Conservation (phyloP, 2,329 filamentous ascomycete species). For the Mycocentrospora acerina region DNA sequence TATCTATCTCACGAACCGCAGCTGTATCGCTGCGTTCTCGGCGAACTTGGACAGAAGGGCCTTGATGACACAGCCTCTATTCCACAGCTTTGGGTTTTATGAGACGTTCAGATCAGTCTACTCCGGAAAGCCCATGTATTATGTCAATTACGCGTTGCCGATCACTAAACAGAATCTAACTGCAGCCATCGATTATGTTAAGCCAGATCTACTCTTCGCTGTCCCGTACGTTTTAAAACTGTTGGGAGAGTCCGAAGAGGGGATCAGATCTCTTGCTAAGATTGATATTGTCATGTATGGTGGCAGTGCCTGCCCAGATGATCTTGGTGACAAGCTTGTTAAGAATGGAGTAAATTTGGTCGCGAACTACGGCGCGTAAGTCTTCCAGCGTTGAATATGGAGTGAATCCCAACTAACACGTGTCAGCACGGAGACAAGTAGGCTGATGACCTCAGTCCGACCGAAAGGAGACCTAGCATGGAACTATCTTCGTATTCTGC, state of each 20-base stretch:
- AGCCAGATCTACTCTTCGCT: conserved; percentile 58
- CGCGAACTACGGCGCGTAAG: conserved; percentile 59
- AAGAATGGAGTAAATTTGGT: conserved; percentile 57
- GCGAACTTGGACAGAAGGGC: conserved; percentile 20
- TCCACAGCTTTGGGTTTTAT: conserved; percentile 28
- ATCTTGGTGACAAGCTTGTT: conserved; percentile 57
- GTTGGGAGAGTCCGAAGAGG: conserved; percentile 59
- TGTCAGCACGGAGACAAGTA: conserved; percentile 60
- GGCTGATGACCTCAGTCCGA: conserved; percentile 63
- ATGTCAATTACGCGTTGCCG: conserved; percentile 22
- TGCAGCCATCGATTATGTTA: conserved; percentile 14
- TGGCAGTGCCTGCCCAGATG: conserved; percentile 61
- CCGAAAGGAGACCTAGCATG: conserved; percentile 57
- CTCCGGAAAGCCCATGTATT: conserved; percentile 26
- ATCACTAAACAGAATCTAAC: conserved; percentile 22
- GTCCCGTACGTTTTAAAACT: conserved; percentile 68
- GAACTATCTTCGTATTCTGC: conserved; percentile 58
- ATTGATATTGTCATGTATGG: conserved; percentile 59
- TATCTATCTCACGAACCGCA: conserved; percentile 59
- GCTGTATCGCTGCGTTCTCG: conserved; percentile 22
- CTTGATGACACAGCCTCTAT: conserved; percentile 25
- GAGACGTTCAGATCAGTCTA: conserved; percentile 26
- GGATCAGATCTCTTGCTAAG: conserved; percentile 50
- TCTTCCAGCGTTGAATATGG: conserved; percentile 6
- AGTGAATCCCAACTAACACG: neutral